Evolutionary conservation across 176 grass and related monocot species (phyloP), one percentile per base, ranked within the genome.

Genomic region (Cenchrus purpureus): DNA sequence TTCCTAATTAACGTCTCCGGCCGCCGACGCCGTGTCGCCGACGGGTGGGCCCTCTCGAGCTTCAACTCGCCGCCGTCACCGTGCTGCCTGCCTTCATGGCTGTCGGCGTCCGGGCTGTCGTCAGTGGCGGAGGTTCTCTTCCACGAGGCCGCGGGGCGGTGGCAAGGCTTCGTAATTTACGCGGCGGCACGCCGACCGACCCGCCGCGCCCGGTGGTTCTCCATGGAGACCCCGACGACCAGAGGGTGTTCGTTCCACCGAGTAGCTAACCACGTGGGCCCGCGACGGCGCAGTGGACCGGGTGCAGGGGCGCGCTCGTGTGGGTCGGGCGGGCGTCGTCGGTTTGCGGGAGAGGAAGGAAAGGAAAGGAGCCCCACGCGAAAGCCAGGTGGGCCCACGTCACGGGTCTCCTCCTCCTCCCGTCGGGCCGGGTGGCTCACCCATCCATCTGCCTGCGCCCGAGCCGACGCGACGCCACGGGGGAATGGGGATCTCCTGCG

Each of bases 391-490:
- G 49, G 49, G 49, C 49, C 49, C 49, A 51, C 2, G 78, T 83
- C 83, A 88, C 56, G 80, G 79, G 66, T 72, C 25, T 25, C 31
- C 31, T 8, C 20, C 44, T 40, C 37, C 37, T 40, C 37, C 37
- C 3, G 37, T 2, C 37, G 37, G 37, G 37, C 3, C 37, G 37
- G 76, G 76, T 58, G 50, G 87, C 68, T 88, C 81, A 50, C 80
- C 81, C 22, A 44, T 43, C 71, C 11, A 20, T 6, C 63, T 28
- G 49, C 15, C 65, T 34, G 42, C 56, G 40, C 43, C 84, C 37
- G 37, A 40, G 37, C 43, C 84, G 25, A 25, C 25, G 25, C 67
- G 12, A 51, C 67, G 31, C 50, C 79, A 5, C 14, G 25, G 25
- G 25, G 25, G 25, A 25, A 51, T 3, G 34, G 34, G 29, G 76